Conservation (phyloP, 2,329 filamentous ascomycete species). For the Colletotrichum aenigma region DNA sequence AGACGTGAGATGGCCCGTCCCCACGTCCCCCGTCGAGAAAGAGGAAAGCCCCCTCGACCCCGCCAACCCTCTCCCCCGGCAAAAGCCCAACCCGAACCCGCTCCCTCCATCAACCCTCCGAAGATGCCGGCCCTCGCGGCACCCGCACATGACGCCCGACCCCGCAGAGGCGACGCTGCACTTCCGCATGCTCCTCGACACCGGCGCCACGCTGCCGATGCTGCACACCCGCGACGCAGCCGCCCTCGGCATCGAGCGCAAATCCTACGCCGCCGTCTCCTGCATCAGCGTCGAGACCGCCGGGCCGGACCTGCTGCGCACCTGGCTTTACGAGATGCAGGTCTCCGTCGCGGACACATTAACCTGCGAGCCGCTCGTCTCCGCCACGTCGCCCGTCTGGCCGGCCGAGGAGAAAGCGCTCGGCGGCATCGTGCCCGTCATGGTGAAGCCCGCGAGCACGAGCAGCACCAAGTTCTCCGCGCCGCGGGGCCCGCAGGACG, state of each 20-base stretch:
- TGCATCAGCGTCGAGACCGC: slow-evolving; percentile 25
- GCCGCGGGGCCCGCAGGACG: neutral
- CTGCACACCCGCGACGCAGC: slow-evolving; percentile 38
- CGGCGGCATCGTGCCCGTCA: slow-evolving; percentile 21
- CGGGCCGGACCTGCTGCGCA: slow-evolving; percentile 1
- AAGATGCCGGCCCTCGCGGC: neutral
- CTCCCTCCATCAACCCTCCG: neutral
- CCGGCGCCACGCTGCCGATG: slow-evolving; percentile 45
- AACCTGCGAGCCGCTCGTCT: slow-evolving; percentile 30
- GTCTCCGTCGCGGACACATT: slow-evolving; percentile 31
- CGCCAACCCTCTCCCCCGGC: neutral
- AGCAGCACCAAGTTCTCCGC: neutral
- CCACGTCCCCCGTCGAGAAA: neutral
- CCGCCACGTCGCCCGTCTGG: slow-evolving; percentile 21
- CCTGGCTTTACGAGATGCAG: slow-evolving; percentile 38
- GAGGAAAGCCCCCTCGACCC: neutral
- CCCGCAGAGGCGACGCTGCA: slow-evolving; percentile 29
- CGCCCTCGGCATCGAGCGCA: slow-evolving; percentile 34
- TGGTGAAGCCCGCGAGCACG: neutral
- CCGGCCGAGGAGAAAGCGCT: slow-evolving; percentile 14
- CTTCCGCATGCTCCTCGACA: slow-evolving; percentile 43
- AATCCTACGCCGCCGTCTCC: slow-evolving; percentile 41
- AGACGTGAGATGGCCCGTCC: neutral
- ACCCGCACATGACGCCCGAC: slow-evolving; percentile 8
- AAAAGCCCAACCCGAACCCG: too few species aligned